Base-by-base conservation (phyloP, 2,329 filamentous ascomycete genomes). In the Curvularia lunata region DNA sequence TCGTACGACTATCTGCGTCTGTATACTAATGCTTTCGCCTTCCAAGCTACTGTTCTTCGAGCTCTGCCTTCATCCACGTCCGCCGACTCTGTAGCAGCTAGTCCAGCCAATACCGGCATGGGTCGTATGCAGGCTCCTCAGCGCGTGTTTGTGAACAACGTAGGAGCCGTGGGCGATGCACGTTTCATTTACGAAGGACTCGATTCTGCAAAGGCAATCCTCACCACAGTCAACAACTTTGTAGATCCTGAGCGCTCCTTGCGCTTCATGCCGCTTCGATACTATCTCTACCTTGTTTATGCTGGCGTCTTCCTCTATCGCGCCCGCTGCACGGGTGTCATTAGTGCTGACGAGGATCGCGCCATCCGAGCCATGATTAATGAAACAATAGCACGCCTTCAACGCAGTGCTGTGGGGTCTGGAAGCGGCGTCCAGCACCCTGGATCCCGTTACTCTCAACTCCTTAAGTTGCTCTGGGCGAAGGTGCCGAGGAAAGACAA, bases 11-110 rank as follows among this genome's bases (percentile, higher is more conserved):
- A 91, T 67, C 77, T 91, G 1, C 83, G 88, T 6, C 81, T 91
- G 0, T 91, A 91, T 71, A 89, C 88, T 48, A 91, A 90, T 57
- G 88, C 89, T 0, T 91, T 91, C 69, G 89, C 88, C 1, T 91
- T 91, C 64, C 89, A 91, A 70, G 88, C 89, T 2, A 89, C 87
- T 0, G 85, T 84, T 21, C 78, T 80, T 23, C 77, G 80, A 30
- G 79, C 79, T 13, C 63, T 81, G 0, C 77, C 78, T 6, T 62
- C 72, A 25, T 60, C 65, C 8, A 45, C 58, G 23, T 48, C 67
- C 7, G 48, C 58, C 18, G 58, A 63, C 10, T 45, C 61, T 4
- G 32, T 51, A 32, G 37, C 27, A 27, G 53, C 47, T 19, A 18
- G 25, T n/a, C 34, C 19, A 45, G 48, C 47, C 4, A 57, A 40